phyloP scores from a whole-genome alignment of 164 flowering plant genomes.

The Nelumbo lutea region DNA sequence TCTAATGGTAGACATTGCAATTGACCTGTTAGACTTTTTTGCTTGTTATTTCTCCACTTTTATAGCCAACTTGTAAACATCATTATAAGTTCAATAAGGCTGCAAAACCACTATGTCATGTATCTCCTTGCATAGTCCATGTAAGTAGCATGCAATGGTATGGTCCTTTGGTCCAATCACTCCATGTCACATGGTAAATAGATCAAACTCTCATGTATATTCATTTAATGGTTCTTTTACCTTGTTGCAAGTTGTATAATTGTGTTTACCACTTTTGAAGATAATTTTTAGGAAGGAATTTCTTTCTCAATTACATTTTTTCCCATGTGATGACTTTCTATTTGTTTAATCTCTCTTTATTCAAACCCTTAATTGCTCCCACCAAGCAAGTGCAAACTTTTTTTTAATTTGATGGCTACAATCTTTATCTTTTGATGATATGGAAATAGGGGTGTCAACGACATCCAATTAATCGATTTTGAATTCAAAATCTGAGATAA shows the following conservation, averaged over 20 bases:
- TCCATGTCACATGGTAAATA: neutral
- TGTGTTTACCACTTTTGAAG: neutral
- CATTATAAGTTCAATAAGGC: neutral
- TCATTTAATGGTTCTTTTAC: neutral
- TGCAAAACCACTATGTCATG: neutral
- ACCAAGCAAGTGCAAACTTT: neutral
- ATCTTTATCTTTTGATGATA: neutral
- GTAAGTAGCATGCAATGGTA: too few species aligned
- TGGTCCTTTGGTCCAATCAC: neutral
- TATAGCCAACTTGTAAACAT: neutral
- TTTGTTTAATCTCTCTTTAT: neutral
- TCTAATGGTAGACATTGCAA: too few species aligned
- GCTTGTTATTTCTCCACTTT: neutral
- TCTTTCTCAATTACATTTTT: neutral
- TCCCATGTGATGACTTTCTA: neutral
- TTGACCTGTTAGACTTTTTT: neutral
- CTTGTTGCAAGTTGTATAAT: neutral
- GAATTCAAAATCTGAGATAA: too few species aligned
- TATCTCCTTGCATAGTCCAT: too few species aligned
- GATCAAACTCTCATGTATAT: neutral
- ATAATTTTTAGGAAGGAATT: neutral
- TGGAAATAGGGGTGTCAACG: too few species aligned
- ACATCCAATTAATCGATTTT: too few species aligned
- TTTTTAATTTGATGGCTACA: neutral
- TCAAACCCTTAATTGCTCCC: neutral